phyloP scores from a whole-genome alignment of 805 yeast species.

The Monosporozyma yasuniensis region DNA sequence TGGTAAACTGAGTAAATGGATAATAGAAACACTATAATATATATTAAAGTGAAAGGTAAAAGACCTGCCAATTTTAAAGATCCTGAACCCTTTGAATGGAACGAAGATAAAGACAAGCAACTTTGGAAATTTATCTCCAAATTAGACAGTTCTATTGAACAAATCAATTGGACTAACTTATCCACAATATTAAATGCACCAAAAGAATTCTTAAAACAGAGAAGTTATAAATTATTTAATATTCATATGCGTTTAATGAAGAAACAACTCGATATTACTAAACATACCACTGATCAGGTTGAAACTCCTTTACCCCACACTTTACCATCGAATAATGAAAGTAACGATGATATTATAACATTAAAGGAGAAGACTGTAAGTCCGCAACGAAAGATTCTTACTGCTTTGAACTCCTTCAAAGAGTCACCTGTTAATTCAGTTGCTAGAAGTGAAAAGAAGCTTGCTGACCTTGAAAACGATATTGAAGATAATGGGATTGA shows the following conservation, averaged over 20 bases:
- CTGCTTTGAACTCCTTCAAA: background rate
- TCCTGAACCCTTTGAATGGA: conserved; percentile 31
- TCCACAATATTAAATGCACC: conserved; percentile 32
- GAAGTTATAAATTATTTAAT: conserved; percentile 24
- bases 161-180: conserved; percentile 26
- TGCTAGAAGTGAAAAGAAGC: background rate
- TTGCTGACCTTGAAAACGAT: background rate
- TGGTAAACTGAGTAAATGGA: conserved; percentile 13
- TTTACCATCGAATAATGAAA: background rate
- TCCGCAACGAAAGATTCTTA: background rate
- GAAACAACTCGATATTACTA: conserved; percentile 15
- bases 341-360: background rate
- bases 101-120: conserved; percentile 24
- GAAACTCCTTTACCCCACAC: background rate
- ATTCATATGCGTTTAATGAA: conserved; percentile 21
- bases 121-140: conserved; percentile 26
- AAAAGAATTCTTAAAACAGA: conserved; percentile 19
- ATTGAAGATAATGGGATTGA: background rate
- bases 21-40: conserved; percentile 31
- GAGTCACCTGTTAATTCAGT: background rate
- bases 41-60: conserved; percentile 37
- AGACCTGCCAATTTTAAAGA: conserved; percentile 35
- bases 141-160: conserved; percentile 13
- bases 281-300: background rate
- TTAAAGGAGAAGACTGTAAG: background rate